These are phyloP conservation scores for Penicillium salamii DNA, from an alignment of 495 filamentous ascomycete genomes.

Conservation along the genomic window DNA sequence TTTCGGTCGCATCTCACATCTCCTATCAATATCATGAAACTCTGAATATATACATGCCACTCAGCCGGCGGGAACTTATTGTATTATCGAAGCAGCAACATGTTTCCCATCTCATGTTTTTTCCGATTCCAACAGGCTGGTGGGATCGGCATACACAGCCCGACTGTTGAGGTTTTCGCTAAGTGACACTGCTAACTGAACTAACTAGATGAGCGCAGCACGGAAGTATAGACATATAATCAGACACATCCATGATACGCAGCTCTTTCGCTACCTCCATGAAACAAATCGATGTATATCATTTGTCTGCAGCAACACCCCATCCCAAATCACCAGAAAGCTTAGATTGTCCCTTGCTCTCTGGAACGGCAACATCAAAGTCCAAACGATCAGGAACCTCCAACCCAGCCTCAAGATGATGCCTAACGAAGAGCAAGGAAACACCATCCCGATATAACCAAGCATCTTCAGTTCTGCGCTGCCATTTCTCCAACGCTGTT, in stretches of 20 bases:
- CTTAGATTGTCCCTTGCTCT: constrained; percentile 12
- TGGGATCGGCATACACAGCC: no score
- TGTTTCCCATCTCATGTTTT: no score
- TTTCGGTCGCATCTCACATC: neutral
- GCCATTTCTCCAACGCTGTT: constrained; percentile 34
- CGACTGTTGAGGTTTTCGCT: no score
- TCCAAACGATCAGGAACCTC: constrained; percentile 40
- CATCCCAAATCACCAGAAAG: constrained; percentile 14
- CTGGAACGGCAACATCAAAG: constrained; percentile 29
- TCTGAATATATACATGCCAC: constrained; percentile 3
- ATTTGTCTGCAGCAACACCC: constrained; percentile 12
- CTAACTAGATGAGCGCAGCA: no score
- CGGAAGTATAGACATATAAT: no score
- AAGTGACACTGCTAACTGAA: no score
- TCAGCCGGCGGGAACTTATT: neutral
- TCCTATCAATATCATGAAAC: constrained; percentile 3
- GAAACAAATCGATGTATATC: neutral
- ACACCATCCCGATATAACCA: constrained; percentile 45
- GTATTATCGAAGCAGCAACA: no score
- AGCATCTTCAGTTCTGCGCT: constrained; percentile 35
- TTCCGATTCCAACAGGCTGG: no score
- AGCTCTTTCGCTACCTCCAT: no score
- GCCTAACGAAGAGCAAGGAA: constrained; percentile 22
- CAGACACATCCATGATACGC: no score
- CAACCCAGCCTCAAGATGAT: constrained; percentile 36